A percentile compares a stretch with the other conserved stretches of the same genome.
These are phyloP conservation scores for Eremochloa ophiuroides DNA, from an alignment of 176 grass and related monocot genomes.

Conservation along the genomic window DNA sequence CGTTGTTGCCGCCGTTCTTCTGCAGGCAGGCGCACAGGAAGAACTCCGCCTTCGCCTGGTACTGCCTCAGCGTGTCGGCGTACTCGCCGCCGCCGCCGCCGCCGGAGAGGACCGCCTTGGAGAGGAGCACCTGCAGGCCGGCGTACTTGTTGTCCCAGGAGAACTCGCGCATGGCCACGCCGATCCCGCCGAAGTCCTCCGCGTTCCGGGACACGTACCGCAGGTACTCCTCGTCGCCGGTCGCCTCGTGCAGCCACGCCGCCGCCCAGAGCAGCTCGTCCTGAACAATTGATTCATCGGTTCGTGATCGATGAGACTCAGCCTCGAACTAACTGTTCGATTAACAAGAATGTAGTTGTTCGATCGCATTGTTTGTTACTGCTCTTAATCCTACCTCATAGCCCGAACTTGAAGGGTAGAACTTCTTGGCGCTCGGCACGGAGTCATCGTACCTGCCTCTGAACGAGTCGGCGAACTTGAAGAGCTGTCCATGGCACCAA, in stretches of 20 bases:
- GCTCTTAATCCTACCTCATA: constrained; percentile 43
- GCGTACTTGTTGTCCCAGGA: constrained; percentile 99
- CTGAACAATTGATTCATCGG: not conserved
- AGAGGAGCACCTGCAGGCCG: constrained; percentile 77
- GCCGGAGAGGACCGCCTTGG: constrained; percentile 58
- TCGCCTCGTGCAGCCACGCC: constrained; percentile 83
- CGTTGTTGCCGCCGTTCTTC: constrained; percentile 79
- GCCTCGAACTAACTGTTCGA: not conserved
- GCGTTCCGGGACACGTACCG: constrained; percentile 65
- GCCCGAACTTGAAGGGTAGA: constrained; percentile 67
- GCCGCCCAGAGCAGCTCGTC: constrained; percentile 91
- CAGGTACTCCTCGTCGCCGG: constrained; percentile 63
- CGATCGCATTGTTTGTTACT: not conserved
- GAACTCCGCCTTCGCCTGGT: constrained; percentile 91
- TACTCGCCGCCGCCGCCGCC: constrained; percentile 1
- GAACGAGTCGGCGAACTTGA: constrained; percentile 79
- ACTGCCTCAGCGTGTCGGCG: constrained; percentile 55
- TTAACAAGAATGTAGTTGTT: not conserved
- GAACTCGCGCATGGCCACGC: constrained; percentile 77
- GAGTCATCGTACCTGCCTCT: constrained; percentile 71
- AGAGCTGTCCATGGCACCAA: constrained; percentile 45
- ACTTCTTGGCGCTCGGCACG: constrained; percentile 62
- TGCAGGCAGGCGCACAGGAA: constrained; percentile 90
- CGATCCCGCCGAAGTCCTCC: constrained; percentile 57
- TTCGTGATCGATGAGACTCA: not conserved